Evolutionary conservation across 208 protist genomes (phyloP).

Genomic region (Porcisia hertigi): DNA sequence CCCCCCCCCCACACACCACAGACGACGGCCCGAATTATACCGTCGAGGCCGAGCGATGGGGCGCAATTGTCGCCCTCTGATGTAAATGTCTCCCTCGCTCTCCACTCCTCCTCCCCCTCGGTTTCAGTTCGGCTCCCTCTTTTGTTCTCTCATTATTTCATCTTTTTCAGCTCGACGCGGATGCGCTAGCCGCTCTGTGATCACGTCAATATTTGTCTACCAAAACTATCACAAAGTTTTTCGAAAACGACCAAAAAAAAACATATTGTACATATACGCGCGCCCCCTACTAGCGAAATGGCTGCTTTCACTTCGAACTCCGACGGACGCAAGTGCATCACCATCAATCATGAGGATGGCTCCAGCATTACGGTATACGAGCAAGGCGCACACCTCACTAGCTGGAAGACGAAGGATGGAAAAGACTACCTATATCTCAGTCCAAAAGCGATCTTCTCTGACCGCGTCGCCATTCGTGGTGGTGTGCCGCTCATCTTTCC

Average conservation of each 20-base stretch:
- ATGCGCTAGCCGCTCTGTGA: not conserved
- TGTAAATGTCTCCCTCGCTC: not conserved
- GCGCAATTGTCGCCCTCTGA: no score
- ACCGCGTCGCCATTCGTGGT: slow-evolving; percentile 78
- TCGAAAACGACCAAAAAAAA: slow-evolving; percentile 9
- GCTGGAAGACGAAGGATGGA: slow-evolving; percentile 64
- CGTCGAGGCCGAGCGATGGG: not conserved
- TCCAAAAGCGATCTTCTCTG: slow-evolving; percentile 69
- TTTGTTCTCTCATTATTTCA: no score
- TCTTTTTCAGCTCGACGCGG: not conserved
- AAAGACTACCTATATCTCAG: slow-evolving; percentile 83
- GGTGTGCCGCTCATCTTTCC: slow-evolving; percentile 91
- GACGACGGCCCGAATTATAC: not conserved
- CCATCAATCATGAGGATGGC: slow-evolving; percentile 53
- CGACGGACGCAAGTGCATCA: slow-evolving; percentile 36
- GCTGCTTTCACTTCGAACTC: slow-evolving; percentile 40
- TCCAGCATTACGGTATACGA: slow-evolving; percentile 80
- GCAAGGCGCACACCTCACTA: slow-evolving; percentile 87
- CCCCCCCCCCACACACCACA: not conserved
- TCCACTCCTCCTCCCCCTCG: no score
- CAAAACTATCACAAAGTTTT: not conserved
- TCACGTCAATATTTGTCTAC: no score
- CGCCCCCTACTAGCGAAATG: slow-evolving; percentile 12
- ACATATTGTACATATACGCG: slow-evolving; percentile 2
- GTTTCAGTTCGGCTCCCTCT: no score